Percentiles rank a stretch among this genome's conserved stretches.
Conservation (phyloP, 306 rosid genomes). For the Sindora glabra region DNA sequence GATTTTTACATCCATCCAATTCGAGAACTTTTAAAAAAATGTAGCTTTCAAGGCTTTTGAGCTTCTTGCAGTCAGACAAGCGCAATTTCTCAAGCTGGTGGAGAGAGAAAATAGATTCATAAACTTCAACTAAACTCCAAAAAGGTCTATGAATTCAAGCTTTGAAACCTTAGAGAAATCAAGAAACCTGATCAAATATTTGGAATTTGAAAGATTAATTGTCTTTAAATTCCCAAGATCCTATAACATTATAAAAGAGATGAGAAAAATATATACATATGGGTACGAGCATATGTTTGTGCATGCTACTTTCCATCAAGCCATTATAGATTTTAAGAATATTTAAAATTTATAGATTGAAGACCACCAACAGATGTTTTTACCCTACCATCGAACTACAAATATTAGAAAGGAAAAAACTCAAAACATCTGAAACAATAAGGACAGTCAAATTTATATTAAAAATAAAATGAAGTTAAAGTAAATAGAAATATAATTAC, state of each 20-base stretch:
- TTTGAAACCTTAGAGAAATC: neutral
- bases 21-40: neutral
- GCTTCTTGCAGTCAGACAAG: neutral
- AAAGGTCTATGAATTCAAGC: neutral
- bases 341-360: too few relatives aligned
- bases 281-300: neutral
- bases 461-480: too few relatives aligned
- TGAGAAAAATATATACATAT: neutral
- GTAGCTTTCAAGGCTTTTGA: constrained; percentile 8
- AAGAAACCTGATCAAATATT: neutral
- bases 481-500: too few relatives aligned
- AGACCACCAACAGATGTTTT: too few relatives aligned
- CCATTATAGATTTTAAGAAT: too few relatives aligned
- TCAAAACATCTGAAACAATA: too few relatives aligned
- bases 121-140: neutral
- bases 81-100: neutral
- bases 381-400: too few relatives aligned
- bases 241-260: neutral
- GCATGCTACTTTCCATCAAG: neutral
- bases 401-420: too few relatives aligned
- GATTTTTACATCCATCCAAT: neutral
- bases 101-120: neutral
- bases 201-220: neutral
- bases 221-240: neutral
- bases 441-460: too few relatives aligned